Conservation (phyloP, 768 basidiomycete species). For the Naganishia friedmannii region DNA sequence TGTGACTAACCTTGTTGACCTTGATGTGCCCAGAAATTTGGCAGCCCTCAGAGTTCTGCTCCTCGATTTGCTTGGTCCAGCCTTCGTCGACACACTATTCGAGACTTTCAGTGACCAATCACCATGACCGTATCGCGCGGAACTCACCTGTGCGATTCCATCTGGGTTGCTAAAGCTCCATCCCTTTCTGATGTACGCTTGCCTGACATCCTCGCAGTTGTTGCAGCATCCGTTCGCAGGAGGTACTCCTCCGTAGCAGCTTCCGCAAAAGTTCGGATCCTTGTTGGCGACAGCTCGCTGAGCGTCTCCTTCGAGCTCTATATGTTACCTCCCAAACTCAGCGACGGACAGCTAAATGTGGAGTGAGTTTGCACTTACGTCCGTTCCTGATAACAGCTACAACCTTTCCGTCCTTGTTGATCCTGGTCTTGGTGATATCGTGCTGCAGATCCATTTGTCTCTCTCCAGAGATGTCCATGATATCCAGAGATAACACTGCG, state of each 20-base stretch:
- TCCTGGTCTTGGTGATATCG: conserved; percentile 77
- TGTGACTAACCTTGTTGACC: conserved; percentile 79
- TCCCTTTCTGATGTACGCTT: conserved; percentile 81
- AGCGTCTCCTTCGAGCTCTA: conserved; percentile 78
- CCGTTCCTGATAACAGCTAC: conserved; percentile 53
- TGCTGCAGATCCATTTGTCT: conserved; percentile 83
- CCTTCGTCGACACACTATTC: conserved; percentile 82
- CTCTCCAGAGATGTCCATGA: conserved; percentile 98
- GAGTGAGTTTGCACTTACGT: conserved; percentile 34
- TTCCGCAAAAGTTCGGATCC: conserved; percentile 73
- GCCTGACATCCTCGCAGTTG: conserved; percentile 88
- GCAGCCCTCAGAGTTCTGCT: conserved; percentile 91
- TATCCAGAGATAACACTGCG: conserved; percentile 86
- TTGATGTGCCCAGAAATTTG: conserved; percentile 85
- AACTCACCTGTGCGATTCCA: conserved; percentile 79
- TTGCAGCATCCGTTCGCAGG: conserved; percentile 69
- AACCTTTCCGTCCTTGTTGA: conserved; percentile 62
- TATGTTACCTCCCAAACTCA: conserved; percentile 29
- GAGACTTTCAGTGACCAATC: background rate
- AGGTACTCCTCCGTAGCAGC: conserved; percentile 79
- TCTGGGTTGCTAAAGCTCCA: conserved; percentile 95
- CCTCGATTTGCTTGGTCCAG: conserved; percentile 88
- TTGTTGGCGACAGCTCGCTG: conserved; percentile 55
- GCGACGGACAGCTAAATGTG: background rate
- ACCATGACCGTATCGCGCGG: background rate